Evolutionary conservation across 2,329 filamentous ascomycete genomes (phyloP), one percentile per base, ranked within the genome.

Genomic region (Pseudocercospora vitis): DNA sequence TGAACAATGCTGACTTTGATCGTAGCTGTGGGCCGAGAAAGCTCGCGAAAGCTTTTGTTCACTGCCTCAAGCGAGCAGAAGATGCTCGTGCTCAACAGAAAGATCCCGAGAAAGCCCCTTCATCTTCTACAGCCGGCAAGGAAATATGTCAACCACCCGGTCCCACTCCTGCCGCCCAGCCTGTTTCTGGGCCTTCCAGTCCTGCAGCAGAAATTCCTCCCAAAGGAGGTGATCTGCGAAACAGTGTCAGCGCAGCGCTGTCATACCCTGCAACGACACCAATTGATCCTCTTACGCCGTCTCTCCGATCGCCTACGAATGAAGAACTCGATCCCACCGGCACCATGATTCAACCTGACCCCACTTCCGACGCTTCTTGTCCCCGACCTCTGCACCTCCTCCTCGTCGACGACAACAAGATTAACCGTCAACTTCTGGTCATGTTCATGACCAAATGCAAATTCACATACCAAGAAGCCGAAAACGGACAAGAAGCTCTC

Each of bases 401-500:
- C 3, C 53, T 70, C 1, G 67, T 69, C 2, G 68, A 70, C 47
- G 68, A 70, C 57, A 70, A 69, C 46, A 59, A 58, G 3, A 65
- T 70, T 56, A 70, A 70, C 46, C 63, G 69, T 8, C 53, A 59
- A n/a, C 51, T 66, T 3, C 58, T 65, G 9, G 51, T 58, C 5
- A 64, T 59, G 51, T 66, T 61, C 56, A 61, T 61, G 50, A 57
- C 59, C 16, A 57, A 60, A 28, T 63, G 70, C 3, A 68, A 72
- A 2, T 73, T 73, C 2, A 71, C 68, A 9, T 65, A 68, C 8
- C 69, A 73, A 18, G 71, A 71, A 32, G 78, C 77, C 2, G 63
- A 65, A 26, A 73, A 80, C 57, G 78, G 78, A 3, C 68, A 75
- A 2, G 73, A 78, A 60, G 78, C 78, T 2, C 70, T 80, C 1